Base-by-base conservation (phyloP, 1,284 basidiomycete genomes). In the Stereum hirsutum region DNA sequence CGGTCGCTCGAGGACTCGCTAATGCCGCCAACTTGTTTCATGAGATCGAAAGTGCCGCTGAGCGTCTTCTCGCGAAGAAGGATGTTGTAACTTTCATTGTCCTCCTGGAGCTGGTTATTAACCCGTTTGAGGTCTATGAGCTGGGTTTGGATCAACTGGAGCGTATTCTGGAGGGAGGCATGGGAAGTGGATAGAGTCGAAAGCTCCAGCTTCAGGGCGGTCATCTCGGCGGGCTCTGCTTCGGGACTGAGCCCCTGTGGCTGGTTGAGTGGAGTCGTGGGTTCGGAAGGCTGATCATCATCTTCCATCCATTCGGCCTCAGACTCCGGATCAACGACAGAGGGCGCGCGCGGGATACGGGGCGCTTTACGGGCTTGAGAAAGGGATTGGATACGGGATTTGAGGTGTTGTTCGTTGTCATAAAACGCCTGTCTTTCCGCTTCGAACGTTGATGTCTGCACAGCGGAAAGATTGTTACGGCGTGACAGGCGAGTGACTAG, bases 21-120 rank as follows among this genome's bases (percentile, higher is more conserved):
- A n/a, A 59, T 61, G 26, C 68, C 74, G 31, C 77, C 79, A 47
- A 86, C 80, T 56, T 79, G 74, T 52, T 70, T 76, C 57, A 81
- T 66, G 44, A 87, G 66, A 54, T 89, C 80, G 54, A 90, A 86
- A 52, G 89, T 80, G 2, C 92, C 92, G 49, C 73, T 91, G 32
- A 97, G 66, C 0, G 93, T 96, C 64, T 77, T 81, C 64, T 96
- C 91, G 46, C 89, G 72, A 23, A 96, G 66, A 35, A 97, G 71
- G 48, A 92, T 89, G 72, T 94, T 91, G 66, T 91, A 97, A 39
- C 88, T 87, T 63, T 95, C 91, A 60, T 95, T 96, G 56, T 96
- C 92, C 58, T 96, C 92, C 59, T 89, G 86, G 32, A 89, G 57
- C 48, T 84, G 79, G 52, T 81, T 74, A 56, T 89, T 89, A 51